Evolutionary conservation across 1,139 yeast species (phyloP), one percentile per base, ranked within the genome.

Genomic region (Pichia norvegensis): DNA sequence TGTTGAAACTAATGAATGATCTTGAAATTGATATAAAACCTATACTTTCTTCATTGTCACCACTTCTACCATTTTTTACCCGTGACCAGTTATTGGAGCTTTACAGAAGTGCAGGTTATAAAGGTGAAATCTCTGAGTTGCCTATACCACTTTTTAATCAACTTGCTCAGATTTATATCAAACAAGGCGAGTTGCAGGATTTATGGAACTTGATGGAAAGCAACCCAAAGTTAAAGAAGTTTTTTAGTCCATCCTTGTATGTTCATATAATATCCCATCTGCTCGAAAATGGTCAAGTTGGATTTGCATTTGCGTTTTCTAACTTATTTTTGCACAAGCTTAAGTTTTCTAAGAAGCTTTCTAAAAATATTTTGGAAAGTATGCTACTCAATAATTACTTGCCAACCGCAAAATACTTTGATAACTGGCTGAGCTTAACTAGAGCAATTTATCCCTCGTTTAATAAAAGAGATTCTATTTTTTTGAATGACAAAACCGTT

Each of bases 281-380:
- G 39, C 42, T 52, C 11, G 38, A 39, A 8, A 47, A 42, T 17
- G 44, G 50, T 14, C 53, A 60, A 44, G 17, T 57, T 7, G 54
- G 52, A 38, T 48, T 48, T 38, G 53, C 55, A n/a, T 46, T 58
- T 46, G 61, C 64, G 13, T 47, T 58, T 36, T 40, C 56, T 19
- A 44, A 55, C 16, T 36, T 45, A 23, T 51, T 55, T 17, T 13
- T 38, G 16, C 20, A 16, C 16, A 41, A 39, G 36, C 47, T 46
- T 14, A 41, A 47, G 10, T 23, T 48, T 13, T 14, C 22, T 19
- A 13, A 19, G 20, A 19, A 35, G 6, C 33, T 31, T 1, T 46
- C 53, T n/a, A 38, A 33, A 11, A 45, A 43, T 19, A 38, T 49
- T 27, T 39, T 59, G 9, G 52, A 53, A n/a, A 45, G 46, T 23